These are phyloP conservation scores for Aschersonia sp. DNA, from an alignment of 2,329 filamentous ascomycete species.

Conservation along the genomic window DNA sequence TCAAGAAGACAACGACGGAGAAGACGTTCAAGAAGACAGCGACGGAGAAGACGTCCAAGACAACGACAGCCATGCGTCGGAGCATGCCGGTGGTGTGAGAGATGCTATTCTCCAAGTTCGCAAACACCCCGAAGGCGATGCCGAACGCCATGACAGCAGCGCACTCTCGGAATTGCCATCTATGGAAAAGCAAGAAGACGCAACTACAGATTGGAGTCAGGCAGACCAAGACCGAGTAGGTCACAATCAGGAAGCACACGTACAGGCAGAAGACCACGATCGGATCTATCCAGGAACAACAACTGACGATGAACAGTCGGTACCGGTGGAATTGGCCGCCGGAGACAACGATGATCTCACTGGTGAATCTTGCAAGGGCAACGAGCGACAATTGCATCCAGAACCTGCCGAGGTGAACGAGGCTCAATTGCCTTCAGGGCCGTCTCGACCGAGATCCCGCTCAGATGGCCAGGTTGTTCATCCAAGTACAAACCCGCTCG, in stretches of 20 bases:
- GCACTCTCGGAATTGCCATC: no score
- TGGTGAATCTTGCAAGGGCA: no score
- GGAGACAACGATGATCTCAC: background rate
- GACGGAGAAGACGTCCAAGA: background rate
- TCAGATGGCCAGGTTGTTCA: slow-evolving; percentile 39
- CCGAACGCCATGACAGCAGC: no score
- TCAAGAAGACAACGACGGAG: slow-evolving; percentile 5
- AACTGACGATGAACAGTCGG: slow-evolving; percentile 2
- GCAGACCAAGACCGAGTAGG: background rate
- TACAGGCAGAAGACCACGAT: background rate
- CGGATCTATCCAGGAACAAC: background rate
- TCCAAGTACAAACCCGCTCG: slow-evolving; percentile 33
- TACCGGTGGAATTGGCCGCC: slow-evolving; percentile 9
- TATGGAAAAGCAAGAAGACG: no score
- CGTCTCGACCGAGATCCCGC: slow-evolving; percentile 32
- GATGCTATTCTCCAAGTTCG: no score
- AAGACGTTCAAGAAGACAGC: background rate
- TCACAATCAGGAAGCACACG: background rate
- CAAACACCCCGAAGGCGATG: no score
- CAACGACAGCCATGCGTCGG: no score
- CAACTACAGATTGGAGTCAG: no score
- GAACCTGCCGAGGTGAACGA: background rate
- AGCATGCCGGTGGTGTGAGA: no score
- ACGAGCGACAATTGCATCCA: no score
- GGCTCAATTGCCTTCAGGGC: slow-evolving; percentile 5